Evolutionary conservation across 179 eudicot species (phyloP).

Genomic region (Silene vulgaris): DNA sequence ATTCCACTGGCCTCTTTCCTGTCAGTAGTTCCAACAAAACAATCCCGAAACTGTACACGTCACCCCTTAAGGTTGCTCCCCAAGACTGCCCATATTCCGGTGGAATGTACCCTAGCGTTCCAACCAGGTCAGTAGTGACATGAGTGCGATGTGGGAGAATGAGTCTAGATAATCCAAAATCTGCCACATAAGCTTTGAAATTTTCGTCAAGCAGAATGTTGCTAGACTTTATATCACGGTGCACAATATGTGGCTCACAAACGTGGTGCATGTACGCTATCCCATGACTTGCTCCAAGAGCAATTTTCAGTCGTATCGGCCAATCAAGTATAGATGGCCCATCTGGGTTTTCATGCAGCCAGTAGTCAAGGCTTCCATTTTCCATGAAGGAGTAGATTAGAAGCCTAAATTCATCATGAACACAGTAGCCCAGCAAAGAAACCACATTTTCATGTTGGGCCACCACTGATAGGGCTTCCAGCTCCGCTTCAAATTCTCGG

Average conservation of each 20-base stretch:
- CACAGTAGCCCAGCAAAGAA: constrained; percentile 72
- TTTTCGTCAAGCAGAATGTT: constrained; percentile 78
- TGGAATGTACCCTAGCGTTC: constrained; percentile 85
- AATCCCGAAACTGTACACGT: constrained; percentile 82
- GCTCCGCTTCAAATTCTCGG: constrained; percentile 82
- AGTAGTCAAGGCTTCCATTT: constrained; percentile 84
- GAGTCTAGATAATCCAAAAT: constrained; percentile 73
- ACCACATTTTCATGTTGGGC: constrained; percentile 78
- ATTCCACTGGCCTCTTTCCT: constrained; percentile 74
- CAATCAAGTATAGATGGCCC: constrained; percentile 63
- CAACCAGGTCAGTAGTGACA: constrained; percentile 83
- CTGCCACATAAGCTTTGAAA: constrained; percentile 82
- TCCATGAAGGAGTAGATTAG: constrained; percentile 82
- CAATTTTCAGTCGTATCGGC: constrained; percentile 63
- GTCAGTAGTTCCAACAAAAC: constrained; percentile 76
- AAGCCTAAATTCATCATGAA: constrained; percentile 60
- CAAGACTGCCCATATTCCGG: constrained; percentile 85
- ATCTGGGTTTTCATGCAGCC: constrained; percentile 81
- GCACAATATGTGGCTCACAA: constrained; percentile 86
- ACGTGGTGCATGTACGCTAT: constrained; percentile 77
- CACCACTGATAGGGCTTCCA: constrained; percentile 68
- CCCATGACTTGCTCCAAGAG: constrained; percentile 62
- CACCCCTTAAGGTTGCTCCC: constrained; percentile 86
- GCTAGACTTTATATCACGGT: constrained; percentile 81
- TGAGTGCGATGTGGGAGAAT: constrained; percentile 73